A percentile compares a stretch with the other conserved stretches of the same genome.
Evolutionary conservation across 2,329 filamentous ascomycete genomes (phyloP).

Genomic region (Penicillium hesseltinei): DNA sequence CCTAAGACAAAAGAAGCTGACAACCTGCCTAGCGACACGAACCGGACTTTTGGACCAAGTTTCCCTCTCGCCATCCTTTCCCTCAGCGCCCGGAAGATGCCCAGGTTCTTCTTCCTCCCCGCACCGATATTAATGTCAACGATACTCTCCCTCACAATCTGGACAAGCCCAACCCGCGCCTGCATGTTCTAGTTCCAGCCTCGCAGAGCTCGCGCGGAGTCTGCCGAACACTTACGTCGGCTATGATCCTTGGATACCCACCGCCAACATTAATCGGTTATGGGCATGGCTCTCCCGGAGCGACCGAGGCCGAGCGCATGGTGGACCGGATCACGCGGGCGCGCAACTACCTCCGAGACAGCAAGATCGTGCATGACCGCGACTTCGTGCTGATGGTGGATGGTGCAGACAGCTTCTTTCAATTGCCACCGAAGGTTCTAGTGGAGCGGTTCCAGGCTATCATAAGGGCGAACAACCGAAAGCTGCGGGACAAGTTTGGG

Average conservation of each 20-base stretch:
- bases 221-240: conserved; percentile 57
- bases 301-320: conserved; percentile 42
- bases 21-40: conserved; percentile 21
- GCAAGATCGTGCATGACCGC: conserved; percentile 51
- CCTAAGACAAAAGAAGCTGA: conserved; percentile 1
- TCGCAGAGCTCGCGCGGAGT: conserved; percentile 50
- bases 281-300: conserved; percentile 28
- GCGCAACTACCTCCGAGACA: conserved; percentile 49
- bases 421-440: conserved; percentile 62
- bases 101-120: conserved; percentile 25
- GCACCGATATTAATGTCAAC: conserved; percentile 23
- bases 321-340: conserved; percentile 48
- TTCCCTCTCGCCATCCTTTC: conserved; percentile 34
- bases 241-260: conserved; percentile 60
- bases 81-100: conserved; percentile 33
- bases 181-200: conserved; percentile 57
- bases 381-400: conserved; percentile 65
- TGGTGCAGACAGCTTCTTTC: conserved; percentile 63
- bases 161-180: conserved; percentile 40
- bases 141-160: conserved; percentile 32
- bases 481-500: conserved; percentile 53
- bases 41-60: conserved; percentile 34
- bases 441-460: conserved; percentile 61
- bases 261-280: conserved; percentile 56
- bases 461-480: conserved; percentile 53